Percentiles rank a stretch among this genome's conserved stretches.
Conservation (phyloP, 805 yeast genomes). For the Ogataea thermomethanolica region DNA sequence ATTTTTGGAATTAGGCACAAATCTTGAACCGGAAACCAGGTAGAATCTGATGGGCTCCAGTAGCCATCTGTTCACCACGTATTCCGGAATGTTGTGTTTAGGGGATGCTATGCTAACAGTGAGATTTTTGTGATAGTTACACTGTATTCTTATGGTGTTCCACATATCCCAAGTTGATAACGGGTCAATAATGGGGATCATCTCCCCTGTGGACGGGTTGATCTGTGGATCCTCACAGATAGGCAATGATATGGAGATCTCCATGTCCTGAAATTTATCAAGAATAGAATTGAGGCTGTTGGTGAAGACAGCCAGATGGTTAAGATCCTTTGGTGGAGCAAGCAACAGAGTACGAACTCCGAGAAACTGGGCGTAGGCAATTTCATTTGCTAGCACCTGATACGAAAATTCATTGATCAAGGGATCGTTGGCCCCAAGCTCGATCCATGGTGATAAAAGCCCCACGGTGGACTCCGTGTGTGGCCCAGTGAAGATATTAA, state of each 20-base stretch:
- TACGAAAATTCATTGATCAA: constrained; percentile 49
- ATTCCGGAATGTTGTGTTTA: constrained; percentile 47
- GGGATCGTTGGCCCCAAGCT: constrained; percentile 52
- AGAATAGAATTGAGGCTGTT: constrained; percentile 31
- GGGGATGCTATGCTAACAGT: constrained; percentile 79
- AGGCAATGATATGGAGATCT: constrained; percentile 46
- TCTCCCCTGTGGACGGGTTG: constrained; percentile 23
- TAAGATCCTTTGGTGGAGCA: constrained; percentile 61
- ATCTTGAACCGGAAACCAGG: constrained; percentile 52
- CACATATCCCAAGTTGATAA: constrained; percentile 73
- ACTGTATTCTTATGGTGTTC: constrained; percentile 58
- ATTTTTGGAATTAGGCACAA: constrained; percentile 54
- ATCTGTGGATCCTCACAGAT: constrained; percentile 41
- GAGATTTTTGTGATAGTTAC: constrained; percentile 50
- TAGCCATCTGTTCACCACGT: constrained; percentile 58
- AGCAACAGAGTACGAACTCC: constrained; percentile 54
- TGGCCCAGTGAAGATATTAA: constrained; percentile 40
- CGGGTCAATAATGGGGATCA: constrained; percentile 35
- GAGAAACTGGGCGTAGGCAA: constrained; percentile 54
- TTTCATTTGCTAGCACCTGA: constrained; percentile 57
- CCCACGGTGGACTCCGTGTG: constrained; percentile 48
- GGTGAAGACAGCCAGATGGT: constrained; percentile 51
- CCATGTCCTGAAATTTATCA: constrained; percentile 31
- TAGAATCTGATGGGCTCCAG: constrained; percentile 63
- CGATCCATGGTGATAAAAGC: constrained; percentile 65